These are phyloP conservation scores for Prunus armeniaca DNA, from an alignment of 306 rosid species.

Conservation along the genomic window DNA sequence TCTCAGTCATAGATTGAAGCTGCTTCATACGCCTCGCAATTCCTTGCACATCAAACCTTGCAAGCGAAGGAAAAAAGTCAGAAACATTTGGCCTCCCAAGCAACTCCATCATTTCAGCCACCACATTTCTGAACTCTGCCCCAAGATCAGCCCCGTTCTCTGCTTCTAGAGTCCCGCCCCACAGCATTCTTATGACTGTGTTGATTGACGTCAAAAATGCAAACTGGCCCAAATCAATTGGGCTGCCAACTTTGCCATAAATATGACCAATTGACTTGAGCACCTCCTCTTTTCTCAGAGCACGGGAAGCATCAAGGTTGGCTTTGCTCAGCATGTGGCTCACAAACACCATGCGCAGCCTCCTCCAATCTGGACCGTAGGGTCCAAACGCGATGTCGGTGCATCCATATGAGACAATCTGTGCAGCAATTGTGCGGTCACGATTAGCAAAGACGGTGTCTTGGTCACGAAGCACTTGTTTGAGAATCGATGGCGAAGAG, in stretches of 20 bases:
- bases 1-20: background rate
- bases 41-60: constrained; percentile 34
- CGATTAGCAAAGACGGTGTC: constrained; percentile 31
- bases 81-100: constrained; percentile 24
- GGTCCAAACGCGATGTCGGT: constrained; percentile 22
- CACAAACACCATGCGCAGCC: constrained; percentile 26
- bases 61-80: constrained; percentile 27
- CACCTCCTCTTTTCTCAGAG: constrained; percentile 13
- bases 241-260: constrained; percentile 6
- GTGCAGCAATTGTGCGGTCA: constrained; percentile 8
- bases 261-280: constrained; percentile 16
- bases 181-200: constrained; percentile 2
- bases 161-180: constrained; percentile 16
- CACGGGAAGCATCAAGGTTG: constrained; percentile 6
- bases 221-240: constrained; percentile 12
- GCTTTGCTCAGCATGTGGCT: constrained; percentile 23
- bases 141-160: background rate
- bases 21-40: constrained; percentile 14
- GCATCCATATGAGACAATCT: constrained; percentile 6
- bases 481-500: constrained; percentile 18
- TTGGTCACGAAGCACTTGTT: constrained; percentile 31
- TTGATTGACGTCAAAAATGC: constrained; percentile 6
- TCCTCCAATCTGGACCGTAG: constrained; percentile 28
- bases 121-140: background rate
- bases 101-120: constrained; percentile 1